A percentile compares a stretch with the other conserved stretches of the same genome.
These are phyloP conservation scores for Platanthera guangdongensis DNA, from an alignment of 106 monocot genomes.

Conservation along the genomic window DNA sequence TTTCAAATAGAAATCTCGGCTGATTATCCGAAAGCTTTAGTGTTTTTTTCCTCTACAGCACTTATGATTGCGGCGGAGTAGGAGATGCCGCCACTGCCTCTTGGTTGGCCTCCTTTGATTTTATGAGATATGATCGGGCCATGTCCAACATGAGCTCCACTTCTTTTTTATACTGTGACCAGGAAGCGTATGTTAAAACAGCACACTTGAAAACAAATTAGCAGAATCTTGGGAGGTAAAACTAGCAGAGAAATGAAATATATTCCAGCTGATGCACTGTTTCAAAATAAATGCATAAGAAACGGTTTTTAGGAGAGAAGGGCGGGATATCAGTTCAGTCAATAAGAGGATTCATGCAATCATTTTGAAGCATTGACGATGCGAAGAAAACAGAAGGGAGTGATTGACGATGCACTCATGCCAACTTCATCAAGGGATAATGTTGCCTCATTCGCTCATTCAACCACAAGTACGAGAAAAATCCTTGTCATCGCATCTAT, in stretches of 20 bases:
- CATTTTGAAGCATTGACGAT: neutral
- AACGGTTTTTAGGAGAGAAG: too few relatives aligned
- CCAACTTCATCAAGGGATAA: too few relatives aligned
- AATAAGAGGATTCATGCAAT: neutral
- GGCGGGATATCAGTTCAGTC: neutral
- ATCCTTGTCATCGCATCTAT: too few relatives aligned
- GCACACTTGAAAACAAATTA: neutral
- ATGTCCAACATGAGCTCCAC: slow-evolving; percentile 65
- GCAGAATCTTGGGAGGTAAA: neutral
- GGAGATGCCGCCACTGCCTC: slow-evolving; percentile 9
- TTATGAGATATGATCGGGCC: slow-evolving; percentile 46
- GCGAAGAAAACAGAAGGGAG: too few relatives aligned
- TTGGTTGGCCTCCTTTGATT: slow-evolving; percentile 23
- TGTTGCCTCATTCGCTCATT: too few relatives aligned
- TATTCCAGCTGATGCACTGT: neutral
- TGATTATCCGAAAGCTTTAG: neutral
- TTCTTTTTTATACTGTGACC: slow-evolving; percentile 82
- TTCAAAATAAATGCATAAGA: neutral
- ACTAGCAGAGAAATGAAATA: neutral
- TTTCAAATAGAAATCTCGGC: neutral
- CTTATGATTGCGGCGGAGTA: neutral
- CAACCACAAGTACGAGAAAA: too few relatives aligned
- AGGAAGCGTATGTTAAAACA: neutral
- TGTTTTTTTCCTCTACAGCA: neutral
- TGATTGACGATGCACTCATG: too few relatives aligned